Base-by-base conservation (phyloP, 2,329 filamentous ascomycete genomes). In the Emergomyces pasteurianus region DNA sequence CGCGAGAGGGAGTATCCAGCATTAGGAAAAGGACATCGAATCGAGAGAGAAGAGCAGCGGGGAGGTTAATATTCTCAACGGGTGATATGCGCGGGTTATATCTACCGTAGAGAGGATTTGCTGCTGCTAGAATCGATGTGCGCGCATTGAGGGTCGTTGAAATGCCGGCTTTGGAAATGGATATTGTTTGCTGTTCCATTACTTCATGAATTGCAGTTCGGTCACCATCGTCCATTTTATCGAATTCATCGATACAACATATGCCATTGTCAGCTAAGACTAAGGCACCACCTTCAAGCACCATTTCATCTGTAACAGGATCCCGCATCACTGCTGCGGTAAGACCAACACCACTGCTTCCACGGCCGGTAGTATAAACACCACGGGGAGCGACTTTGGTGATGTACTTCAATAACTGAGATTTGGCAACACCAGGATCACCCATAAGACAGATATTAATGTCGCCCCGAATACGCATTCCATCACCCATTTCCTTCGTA, bases 371-470 rank as follows among this genome's bases (percentile, higher is more conserved):
- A 2, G 88, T 92, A 75, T 91, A 92, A 58, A 92, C 86, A 67
- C 91, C 92, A 64, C 94, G 89, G 63, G 94, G 94, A 1, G 94
- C 92, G 36, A 99, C 94, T 78, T 99, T 97, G 66, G 91, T 90
- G 72, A 99, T 97, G 74, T 99, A 99, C 77, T 96, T 97, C 66
- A 99, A 83, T 66, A 99, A 79, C 79, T 99, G 94, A 43, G 94
- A 99, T 79, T 99, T 99, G 78, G 94, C 94, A 72, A 99, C 94
- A 90, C 94, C 94, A 72, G 94, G 94, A 71, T 99, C 94, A 81
- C 94, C 94, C 94, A 99, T 99, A 70, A 99, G 79, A 74, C 94
- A 97, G 64, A 99, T 87, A 77, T 99, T 99, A 80, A 99, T 95
- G 71, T 99, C 94, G 69, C 94, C 94, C 81, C 94, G 90, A 72